Evolutionary conservation across 805 yeast species (phyloP).

Genomic region (Ogataea nakhonphanomensis): DNA sequence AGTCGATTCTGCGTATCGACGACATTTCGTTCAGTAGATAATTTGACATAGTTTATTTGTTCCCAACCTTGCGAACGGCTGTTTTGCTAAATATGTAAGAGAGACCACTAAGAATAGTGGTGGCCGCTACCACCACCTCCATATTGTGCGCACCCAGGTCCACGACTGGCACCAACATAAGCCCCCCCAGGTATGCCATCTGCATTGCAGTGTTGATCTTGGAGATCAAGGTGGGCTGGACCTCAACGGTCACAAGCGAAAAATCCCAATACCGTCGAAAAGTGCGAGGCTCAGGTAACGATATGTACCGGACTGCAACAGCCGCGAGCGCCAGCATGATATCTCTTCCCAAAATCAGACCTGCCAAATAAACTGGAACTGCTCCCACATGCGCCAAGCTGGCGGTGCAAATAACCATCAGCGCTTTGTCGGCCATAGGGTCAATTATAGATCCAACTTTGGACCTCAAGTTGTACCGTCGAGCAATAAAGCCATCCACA

Average conservation of each 20-base stretch:
- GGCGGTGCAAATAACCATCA: conserved; percentile 83
- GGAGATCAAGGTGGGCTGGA: conserved; percentile 81
- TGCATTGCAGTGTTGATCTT: conserved; percentile 90
- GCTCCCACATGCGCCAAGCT: conserved; percentile 64
- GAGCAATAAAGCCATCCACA: conserved; percentile 87
- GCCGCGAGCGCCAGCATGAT: conserved; percentile 69
- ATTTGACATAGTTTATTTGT: conserved; percentile 1
- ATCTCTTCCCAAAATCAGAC: conserved; percentile 81
- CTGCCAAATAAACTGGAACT: conserved; percentile 69
- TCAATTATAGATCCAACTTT: conserved; percentile 88
- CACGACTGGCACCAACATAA: conserved; percentile 49
- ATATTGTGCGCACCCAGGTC: conserved; percentile 32
- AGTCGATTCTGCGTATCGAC: conserved; percentile 92
- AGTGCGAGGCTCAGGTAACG: conserved; percentile 76
- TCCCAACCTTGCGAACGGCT: conserved; percentile 43
- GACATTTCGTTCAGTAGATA: conserved; percentile 90
- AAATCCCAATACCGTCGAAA: conserved; percentile 73
- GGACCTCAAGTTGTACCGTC: conserved; percentile 71
- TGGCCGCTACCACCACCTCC: conserved; percentile 58
- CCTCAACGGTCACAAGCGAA: conserved; percentile 76
- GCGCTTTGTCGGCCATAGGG: conserved; percentile 90
- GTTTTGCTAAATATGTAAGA: conserved; percentile 68
- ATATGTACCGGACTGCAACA: conserved; percentile 62
- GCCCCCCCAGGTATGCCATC: conserved; percentile 77
- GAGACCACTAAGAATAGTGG: conserved; percentile 76